These are phyloP conservation scores for Trebouxia gelatinosa DNA, from an alignment of 163 green algal genomes.

Conservation along the genomic window DNA sequence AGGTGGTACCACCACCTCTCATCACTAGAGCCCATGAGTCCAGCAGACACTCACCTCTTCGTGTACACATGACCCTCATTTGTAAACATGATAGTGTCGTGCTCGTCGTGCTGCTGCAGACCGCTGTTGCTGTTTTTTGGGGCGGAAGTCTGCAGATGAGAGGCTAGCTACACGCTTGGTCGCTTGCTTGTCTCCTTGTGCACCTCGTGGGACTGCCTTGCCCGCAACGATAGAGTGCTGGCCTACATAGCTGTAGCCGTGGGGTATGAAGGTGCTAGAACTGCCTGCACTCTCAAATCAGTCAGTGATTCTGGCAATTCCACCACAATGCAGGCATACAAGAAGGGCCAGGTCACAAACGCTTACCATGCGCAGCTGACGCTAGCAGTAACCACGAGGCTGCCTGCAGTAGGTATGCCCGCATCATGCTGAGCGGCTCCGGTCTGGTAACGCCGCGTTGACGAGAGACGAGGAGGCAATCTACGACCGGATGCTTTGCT, in stretches of 20 bases:
- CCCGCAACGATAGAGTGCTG: too few species aligned
- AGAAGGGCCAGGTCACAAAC: not conserved
- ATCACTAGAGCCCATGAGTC: too few species aligned
- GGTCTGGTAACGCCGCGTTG: not conserved
- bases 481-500: too few species aligned
- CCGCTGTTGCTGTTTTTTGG: not conserved
- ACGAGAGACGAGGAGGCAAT: too few species aligned
- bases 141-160: too few species aligned
- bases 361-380: not conserved
- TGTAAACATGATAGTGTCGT: conserved; percentile 12
- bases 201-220: not conserved
- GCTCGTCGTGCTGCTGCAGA: not conserved
- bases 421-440: not conserved
- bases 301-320: too few species aligned
- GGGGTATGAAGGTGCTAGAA: not conserved
- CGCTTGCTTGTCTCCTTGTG: not conserved
- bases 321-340: not conserved
- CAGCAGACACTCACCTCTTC: not conserved
- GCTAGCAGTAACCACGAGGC: not conserved
- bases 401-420: not conserved
- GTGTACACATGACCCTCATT: conserved; percentile 3
- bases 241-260: not conserved
- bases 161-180: not conserved
- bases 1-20: too few species aligned
- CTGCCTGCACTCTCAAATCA: too few species aligned